phyloP scores from a whole-genome alignment of 805 yeast genomes.

The Candida anglica region DNA sequence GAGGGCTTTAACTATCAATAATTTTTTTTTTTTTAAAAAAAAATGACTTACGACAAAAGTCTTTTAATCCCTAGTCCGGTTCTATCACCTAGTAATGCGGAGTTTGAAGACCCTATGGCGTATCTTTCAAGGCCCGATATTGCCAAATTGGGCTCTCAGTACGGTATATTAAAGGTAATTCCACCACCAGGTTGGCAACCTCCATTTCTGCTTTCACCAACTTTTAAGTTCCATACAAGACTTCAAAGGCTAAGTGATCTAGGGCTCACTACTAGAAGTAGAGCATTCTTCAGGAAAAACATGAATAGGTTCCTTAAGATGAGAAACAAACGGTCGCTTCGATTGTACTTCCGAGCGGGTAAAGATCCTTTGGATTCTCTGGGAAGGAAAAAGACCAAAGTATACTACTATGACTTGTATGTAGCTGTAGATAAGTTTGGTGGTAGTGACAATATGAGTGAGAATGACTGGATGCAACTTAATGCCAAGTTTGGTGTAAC shows the following conservation, averaged over 20 bases:
- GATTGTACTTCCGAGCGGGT: constrained; percentile 13
- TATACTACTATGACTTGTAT: constrained; percentile 38
- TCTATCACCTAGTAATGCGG: constrained; percentile 38
- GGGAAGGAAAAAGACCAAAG: constrained; percentile 4
- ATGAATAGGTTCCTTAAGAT: constrained; percentile 53
- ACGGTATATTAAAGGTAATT: constrained; percentile 49
- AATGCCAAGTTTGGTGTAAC: constrained; percentile 21
- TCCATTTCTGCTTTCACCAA: constrained; percentile 49
- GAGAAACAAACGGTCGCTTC: constrained; percentile 26
- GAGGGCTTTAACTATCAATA: too few relatives aligned
- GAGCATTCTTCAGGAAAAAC: constrained; percentile 60
- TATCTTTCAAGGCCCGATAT: constrained; percentile 42
- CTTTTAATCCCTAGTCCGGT: constrained; percentile 42
- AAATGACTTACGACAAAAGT: constrained; percentile 21
- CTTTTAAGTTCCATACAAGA: constrained; percentile 63
- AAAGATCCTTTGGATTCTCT: constrained; percentile 1
- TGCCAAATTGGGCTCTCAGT: constrained; percentile 38
- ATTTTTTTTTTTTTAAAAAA: too few relatives aligned
- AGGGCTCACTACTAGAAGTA: constrained; percentile 57
- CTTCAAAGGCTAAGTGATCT: constrained; percentile 65
- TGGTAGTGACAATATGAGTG: constrained; percentile 13
- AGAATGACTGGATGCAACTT: constrained; percentile 17
- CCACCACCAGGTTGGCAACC: constrained; percentile 56
- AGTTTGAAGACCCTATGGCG: constrained; percentile 47
- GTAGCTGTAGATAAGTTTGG: constrained; percentile 26